Evolutionary conservation across 1,284 basidiomycete genomes (phyloP).

Genomic region (Boletus nobilissimus): DNA sequence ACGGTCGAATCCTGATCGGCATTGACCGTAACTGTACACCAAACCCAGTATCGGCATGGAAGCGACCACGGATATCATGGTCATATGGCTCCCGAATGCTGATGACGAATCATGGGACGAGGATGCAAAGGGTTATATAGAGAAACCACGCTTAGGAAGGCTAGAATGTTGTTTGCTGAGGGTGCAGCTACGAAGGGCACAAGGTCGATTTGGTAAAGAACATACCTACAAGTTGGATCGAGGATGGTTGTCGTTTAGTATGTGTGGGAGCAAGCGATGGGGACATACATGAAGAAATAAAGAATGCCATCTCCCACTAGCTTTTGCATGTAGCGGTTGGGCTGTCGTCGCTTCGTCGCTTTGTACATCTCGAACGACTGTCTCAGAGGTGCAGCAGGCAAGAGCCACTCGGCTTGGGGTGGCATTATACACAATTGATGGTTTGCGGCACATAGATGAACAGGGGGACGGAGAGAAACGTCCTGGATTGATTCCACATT

Average conservation of each 20-base stretch:
- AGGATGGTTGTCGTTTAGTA: too few species aligned
- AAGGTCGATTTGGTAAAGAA: not conserved
- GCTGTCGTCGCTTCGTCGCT: too few species aligned
- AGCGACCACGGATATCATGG: not conserved
- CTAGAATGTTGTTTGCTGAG: too few species aligned
- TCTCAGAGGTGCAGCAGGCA: too few species aligned
- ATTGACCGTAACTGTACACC: not conserved
- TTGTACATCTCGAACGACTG: too few species aligned
- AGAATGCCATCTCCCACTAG: too few species aligned
- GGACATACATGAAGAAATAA: too few species aligned
- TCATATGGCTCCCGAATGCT: not conserved
- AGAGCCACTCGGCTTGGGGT: too few species aligned
- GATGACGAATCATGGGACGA: constrained; percentile 11
- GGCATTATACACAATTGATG: too few species aligned
- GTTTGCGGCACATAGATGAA: not conserved
- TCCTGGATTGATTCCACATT: constrained; percentile 26
- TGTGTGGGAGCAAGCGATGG: too few species aligned
- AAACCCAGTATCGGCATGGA: not conserved
- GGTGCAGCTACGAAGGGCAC: too few species aligned
- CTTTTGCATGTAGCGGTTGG: too few species aligned
- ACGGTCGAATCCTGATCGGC: not conserved
- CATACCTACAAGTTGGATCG: not conserved
- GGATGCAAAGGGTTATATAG: not conserved
- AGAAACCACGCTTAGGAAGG: not conserved
- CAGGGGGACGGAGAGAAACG: constrained; percentile 7